Base-by-base conservation (phyloP, 345 rosid genomes). In the Brassica rapa region DNA sequence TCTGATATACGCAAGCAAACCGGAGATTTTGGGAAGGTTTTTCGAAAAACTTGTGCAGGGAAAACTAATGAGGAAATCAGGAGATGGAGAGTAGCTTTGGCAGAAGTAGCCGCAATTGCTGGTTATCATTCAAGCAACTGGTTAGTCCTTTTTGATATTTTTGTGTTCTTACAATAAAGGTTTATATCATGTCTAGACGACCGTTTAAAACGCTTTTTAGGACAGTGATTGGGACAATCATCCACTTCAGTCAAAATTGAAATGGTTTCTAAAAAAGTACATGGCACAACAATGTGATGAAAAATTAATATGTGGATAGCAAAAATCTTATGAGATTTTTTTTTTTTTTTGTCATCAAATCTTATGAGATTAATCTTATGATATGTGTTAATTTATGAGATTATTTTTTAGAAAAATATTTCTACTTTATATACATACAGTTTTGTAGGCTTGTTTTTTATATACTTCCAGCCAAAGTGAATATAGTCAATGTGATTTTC, bases 41-140 rank as follows among this genome's bases (percentile, higher is more conserved):
- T 53, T 8, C 7, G 59, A 16, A 15, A 15, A 53, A 53, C 59
- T 5, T 53, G 23, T 53, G 23, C 59, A 3, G 59, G 59, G 16
- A 53, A 15, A 53, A 6, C 21, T 53, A 53, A 53, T 5, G 59
- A 53, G 59, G 23, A 53, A 7, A 53, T 53, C 9, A 53, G 62
- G 53, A 49, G 62, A 46, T 73, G 76, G 76, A 73, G 23, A 73
- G 0, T 21, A 63, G 70, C 70, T 21, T 73, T 63, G 77, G 62
- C 8, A 16, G 51, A 29, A 63, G 49, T 19, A 46, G 77, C 70
- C 24, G 11, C 77, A 19, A 49, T 73, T 63, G 62, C 77, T 62
- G 69, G 76, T 73, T 73, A 62, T 3, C 46, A 62, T 19, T 62
- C 76, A 73, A 73, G 5, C 61, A 73, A 62, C 60, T 73, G 76